Conservation (phyloP, 2,329 filamentous ascomycete genomes). For the Didymella pomorum region DNA sequence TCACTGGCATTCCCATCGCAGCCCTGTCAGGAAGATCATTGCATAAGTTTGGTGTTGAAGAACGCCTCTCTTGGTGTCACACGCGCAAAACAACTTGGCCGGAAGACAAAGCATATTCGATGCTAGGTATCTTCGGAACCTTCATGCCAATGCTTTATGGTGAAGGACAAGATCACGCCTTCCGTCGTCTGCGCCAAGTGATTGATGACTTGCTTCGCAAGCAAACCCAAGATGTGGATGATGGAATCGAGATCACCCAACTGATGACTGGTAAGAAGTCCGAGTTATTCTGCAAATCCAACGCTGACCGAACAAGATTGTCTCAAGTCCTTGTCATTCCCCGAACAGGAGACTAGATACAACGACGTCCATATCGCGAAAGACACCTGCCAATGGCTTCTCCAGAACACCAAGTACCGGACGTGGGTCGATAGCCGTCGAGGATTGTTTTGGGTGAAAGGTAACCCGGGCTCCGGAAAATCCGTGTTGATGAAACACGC, state of each 20-base stretch:
- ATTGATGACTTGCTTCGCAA: no score
- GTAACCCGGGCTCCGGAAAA: constrained; percentile 44
- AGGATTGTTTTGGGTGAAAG: constrained; percentile 45
- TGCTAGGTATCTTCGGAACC: constrained; percentile 26
- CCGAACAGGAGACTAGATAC: background rate
- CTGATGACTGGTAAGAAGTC: no score
- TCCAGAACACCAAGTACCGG: constrained; percentile 41
- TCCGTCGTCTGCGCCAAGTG: no score
- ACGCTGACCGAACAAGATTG: background rate
- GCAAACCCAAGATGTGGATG: no score
- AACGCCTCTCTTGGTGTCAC: constrained; percentile 19
- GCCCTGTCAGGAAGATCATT: background rate
- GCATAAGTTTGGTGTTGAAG: background rate
- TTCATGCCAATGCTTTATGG: constrained; percentile 1
- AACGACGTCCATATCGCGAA: constrained; percentile 46
- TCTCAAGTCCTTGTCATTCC: background rate
- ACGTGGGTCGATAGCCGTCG: constrained; percentile 48
- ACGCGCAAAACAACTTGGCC: constrained; percentile 22
- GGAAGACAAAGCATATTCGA: constrained; percentile 13
- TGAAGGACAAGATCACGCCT: background rate
- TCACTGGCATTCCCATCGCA: background rate
- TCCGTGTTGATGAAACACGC: constrained; percentile 50
- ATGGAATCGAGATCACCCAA: no score
- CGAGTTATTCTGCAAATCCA: no score
- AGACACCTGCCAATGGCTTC: constrained; percentile 51